Evolutionary conservation across 176 grass and related monocot species (phyloP).

Genomic region (Carex parvula): DNA sequence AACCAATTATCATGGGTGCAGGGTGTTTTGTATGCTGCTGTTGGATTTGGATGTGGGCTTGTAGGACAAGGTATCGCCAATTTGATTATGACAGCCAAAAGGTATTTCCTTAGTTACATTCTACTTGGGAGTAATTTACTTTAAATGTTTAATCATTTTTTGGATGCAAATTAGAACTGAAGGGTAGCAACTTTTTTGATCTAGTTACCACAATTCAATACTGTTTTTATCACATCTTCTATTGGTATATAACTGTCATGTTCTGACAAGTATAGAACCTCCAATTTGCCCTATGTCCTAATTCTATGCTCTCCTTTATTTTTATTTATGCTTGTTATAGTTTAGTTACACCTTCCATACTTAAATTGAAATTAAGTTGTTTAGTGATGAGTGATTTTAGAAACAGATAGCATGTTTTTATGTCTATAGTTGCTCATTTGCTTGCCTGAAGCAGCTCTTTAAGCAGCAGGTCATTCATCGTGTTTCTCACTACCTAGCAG

Average conservation of each 20-base stretch:
- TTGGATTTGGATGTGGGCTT: constrained; percentile 84
- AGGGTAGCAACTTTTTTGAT: not conserved
- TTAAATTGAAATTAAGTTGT: not conserved
- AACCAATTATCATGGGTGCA: constrained; percentile 26
- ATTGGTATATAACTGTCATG: not conserved
- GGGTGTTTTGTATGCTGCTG: constrained; percentile 77
- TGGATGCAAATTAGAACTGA: constrained; percentile 1
- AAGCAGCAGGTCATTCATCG: not conserved
- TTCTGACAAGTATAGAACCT: not conserved
- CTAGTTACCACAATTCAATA: not conserved
- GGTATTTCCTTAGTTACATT: constrained; percentile 24
- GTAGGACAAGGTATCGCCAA: constrained; percentile 96
- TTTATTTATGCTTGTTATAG: not conserved
- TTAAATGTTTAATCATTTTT: not conserved
- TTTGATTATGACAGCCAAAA: constrained; percentile 96
- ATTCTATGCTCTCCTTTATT: not conserved
- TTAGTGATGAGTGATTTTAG: not conserved
- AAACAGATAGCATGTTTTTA: no score
- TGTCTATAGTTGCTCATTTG: no score
- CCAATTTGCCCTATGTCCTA: not conserved
- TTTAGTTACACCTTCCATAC: not conserved
- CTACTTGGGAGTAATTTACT: not conserved
- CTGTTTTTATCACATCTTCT: not conserved
- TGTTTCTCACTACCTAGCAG: not conserved
- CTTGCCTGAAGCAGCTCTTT: no score